phyloP scores from a whole-genome alignment of 768 basidiomycete genomes.

The Termitomyces sp. region DNA sequence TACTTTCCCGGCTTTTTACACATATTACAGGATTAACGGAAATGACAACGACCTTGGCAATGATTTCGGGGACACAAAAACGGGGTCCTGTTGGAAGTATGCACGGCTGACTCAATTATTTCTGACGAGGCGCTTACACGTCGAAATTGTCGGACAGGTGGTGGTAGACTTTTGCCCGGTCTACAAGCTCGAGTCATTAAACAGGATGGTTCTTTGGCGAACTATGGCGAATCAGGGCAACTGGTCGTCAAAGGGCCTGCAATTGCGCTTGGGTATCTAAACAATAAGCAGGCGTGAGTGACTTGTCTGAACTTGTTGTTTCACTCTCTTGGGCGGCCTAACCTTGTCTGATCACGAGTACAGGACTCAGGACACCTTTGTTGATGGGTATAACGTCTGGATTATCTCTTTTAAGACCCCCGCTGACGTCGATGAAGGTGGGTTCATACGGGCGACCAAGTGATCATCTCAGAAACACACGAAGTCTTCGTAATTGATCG shows the following conservation, averaged over 20 bases:
- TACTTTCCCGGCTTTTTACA: background rate
- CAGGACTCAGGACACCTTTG: conserved; percentile 58
- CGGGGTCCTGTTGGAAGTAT: conserved; percentile 36
- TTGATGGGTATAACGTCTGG: conserved; percentile 42
- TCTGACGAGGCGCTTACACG: background rate
- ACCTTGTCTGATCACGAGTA: background rate
- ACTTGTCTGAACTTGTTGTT: conserved; percentile 12
- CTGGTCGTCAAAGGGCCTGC: conserved; percentile 43
- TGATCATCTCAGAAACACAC: conserved; percentile 41
- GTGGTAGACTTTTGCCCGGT: conserved; percentile 43
- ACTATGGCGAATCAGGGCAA: conserved; percentile 45
- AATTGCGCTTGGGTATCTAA: conserved; percentile 39
- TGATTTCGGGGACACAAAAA: conserved; percentile 40
- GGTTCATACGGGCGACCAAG: conserved; percentile 65
- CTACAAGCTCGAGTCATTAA: conserved; percentile 42
- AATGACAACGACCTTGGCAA: conserved; percentile 42
- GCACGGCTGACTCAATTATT: conserved; percentile 8
- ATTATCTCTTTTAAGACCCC: background rate
- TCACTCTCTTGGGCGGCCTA: background rate
- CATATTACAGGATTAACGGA: conserved; percentile 26
- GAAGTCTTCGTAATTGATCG: conserved; percentile 60
- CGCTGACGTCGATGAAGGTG: conserved; percentile 36
- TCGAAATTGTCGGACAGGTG: conserved; percentile 21
- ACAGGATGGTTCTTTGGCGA: conserved; percentile 40
- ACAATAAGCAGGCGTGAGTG: conserved; percentile 50